Conservation (phyloP, 441 rosid genomes). For the Erysimum pusillum region DNA sequence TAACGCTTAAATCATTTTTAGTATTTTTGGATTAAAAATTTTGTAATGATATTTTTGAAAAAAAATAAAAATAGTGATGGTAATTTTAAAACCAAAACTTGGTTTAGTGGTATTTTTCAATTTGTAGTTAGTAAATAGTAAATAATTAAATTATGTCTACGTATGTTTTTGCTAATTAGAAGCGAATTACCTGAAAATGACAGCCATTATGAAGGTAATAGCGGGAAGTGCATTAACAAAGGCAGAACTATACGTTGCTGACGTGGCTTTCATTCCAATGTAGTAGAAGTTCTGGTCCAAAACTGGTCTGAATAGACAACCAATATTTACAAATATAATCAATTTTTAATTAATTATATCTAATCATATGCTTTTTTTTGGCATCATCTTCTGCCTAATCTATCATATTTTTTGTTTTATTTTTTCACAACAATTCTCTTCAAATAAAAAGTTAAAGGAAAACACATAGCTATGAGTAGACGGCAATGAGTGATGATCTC, state of each 20-base stretch:
- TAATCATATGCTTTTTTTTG: conserved; percentile 26
- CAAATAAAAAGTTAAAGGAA: conserved; percentile 14
- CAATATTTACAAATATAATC: conserved; percentile 18
- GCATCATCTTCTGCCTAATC: conserved; percentile 13
- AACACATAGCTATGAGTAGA: conserved; percentile 14
- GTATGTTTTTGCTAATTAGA: conserved; percentile 11
- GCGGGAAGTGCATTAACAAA: conserved; percentile 81
- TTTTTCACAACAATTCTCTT: not conserved
- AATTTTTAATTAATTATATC: not conserved
- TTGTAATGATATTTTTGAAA: too few relatives aligned
- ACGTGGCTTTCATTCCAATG: conserved; percentile 87
- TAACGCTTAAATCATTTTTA: too few relatives aligned
- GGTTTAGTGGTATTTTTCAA: too few relatives aligned
- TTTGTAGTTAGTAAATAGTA: too few relatives aligned
- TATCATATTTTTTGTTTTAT: not conserved
- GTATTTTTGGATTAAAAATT: too few relatives aligned
- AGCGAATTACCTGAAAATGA: conserved; percentile 71
- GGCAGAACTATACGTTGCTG: conserved; percentile 91
- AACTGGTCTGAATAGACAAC: conserved; percentile 73
- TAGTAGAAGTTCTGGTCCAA: conserved; percentile 84
- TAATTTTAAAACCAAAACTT: too few relatives aligned
- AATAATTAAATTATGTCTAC: too few relatives aligned
- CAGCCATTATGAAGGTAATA: conserved; percentile 80
- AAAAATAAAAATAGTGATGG: too few relatives aligned
- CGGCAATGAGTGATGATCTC: conserved; percentile 30